These are phyloP conservation scores for Rusavskia elegans DNA, from an alignment of 495 filamentous ascomycete genomes.

Conservation along the genomic window DNA sequence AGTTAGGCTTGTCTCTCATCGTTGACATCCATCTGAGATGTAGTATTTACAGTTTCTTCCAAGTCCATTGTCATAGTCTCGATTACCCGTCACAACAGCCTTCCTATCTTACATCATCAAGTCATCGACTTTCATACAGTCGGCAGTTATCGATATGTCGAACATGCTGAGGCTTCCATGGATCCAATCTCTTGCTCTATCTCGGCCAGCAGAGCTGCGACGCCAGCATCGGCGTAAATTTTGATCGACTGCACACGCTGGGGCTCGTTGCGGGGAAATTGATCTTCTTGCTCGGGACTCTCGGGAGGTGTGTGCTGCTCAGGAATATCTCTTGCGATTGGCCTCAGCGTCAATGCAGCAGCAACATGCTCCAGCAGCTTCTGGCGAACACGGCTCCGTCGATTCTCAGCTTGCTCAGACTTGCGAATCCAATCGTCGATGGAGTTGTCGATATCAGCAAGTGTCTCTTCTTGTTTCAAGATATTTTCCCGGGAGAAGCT, in stretches of 20 bases:
- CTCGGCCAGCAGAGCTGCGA: slow-evolving; percentile 44
- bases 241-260: slow-evolving; percentile 36
- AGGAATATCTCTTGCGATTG: background rate
- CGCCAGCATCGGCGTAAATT: slow-evolving; percentile 36
- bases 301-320: slow-evolving; percentile 20
- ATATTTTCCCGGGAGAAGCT: slow-evolving; percentile 52
- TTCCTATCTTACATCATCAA: too few species aligned
- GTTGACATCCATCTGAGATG: too few species aligned
- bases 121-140: too few species aligned
- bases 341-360: slow-evolving; percentile 30
- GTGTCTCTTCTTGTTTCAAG: slow-evolving; percentile 58
- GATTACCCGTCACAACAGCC: too few species aligned
- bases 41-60: too few species aligned
- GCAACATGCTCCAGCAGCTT: slow-evolving; percentile 63
- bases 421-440: slow-evolving; percentile 64
- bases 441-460: slow-evolving; percentile 52
- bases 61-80: too few species aligned
- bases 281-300: slow-evolving; percentile 21
- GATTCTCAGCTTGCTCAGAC: slow-evolving; percentile 59
- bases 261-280: slow-evolving; percentile 2
- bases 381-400: slow-evolving; percentile 50
- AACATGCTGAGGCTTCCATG: slow-evolving; percentile 19
- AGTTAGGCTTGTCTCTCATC: too few species aligned
- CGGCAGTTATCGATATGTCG: background rate
- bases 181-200: slow-evolving; percentile 43